Percentiles rank a stretch among this genome's conserved stretches.
phyloP scores from a whole-genome alignment of 2,329 filamentous ascomycete genomes.

The Botrytis galanthina region DNA sequence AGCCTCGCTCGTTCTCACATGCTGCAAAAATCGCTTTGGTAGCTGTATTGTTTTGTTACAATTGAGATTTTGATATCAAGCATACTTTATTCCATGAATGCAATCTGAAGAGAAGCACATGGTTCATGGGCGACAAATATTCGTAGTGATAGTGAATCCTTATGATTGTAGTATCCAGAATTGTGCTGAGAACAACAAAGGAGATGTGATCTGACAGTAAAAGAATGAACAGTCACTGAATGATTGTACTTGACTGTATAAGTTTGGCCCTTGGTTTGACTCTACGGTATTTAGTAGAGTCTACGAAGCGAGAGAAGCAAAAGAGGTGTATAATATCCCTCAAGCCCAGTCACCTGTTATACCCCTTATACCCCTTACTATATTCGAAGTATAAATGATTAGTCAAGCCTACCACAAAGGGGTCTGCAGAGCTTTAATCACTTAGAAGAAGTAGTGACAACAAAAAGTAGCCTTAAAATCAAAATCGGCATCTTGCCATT shows the following conservation, averaged over 20 bases:
- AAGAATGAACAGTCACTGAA: background rate
- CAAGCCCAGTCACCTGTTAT: background rate
- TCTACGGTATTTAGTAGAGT: background rate
- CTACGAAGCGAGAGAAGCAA: background rate
- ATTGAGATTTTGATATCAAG: background rate
- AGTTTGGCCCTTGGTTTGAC: background rate
- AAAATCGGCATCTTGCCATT: background rate
- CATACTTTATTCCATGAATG: background rate
- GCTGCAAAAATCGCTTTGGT: background rate
- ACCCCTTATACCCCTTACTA: background rate
- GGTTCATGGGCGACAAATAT: background rate
- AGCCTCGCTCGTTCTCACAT: background rate
- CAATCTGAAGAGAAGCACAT: background rate
- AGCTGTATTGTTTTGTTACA: background rate
- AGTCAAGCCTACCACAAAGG: background rate
- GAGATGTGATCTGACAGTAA: background rate
- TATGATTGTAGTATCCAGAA: background rate
- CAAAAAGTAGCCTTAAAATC: background rate
- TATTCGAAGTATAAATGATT: no score
- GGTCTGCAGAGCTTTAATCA: fast-evolving
- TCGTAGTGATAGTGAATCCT: background rate
- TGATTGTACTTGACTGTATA: no score
- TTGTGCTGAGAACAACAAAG: background rate
- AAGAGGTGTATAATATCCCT: background rate
- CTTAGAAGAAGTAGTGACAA: background rate